These are phyloP conservation scores for Zygotorulaspora danielsina DNA, from an alignment of 805 yeast genomes.

Conservation along the genomic window DNA sequence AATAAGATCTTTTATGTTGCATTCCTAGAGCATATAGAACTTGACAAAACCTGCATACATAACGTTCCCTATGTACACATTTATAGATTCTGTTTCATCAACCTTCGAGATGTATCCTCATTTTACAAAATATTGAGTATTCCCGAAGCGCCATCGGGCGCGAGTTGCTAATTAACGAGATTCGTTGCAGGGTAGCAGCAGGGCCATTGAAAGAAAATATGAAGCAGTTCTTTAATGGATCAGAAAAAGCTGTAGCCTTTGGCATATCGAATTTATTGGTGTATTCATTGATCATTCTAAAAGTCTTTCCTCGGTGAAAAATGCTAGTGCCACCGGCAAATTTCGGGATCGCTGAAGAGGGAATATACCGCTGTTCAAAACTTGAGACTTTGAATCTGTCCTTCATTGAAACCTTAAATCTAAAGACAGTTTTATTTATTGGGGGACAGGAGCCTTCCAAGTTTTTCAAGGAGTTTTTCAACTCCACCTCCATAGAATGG, in stretches of 20 bases:
- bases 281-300: too few species aligned
- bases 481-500: constrained; percentile 50
- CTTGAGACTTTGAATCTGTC: constrained; percentile 73
- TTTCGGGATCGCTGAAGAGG: constrained; percentile 87
- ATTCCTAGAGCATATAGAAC: neutral
- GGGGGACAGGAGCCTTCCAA: constrained; percentile 86
- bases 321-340: constrained; percentile 93
- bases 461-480: constrained; percentile 61
- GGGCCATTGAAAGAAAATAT: too few species aligned
- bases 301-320: too few species aligned
- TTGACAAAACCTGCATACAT: neutral
- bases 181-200: too few species aligned
- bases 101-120: too few species aligned
- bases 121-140: too few species aligned
- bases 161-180: too few species aligned
- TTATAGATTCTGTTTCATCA: neutral
- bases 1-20: neutral
- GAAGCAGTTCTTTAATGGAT: too few species aligned
- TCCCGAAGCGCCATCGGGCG: too few species aligned
- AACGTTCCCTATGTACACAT: neutral
- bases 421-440: constrained; percentile 65
- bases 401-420: constrained; percentile 66
- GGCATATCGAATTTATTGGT: too few species aligned
- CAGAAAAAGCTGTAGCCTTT: too few species aligned
- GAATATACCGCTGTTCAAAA: constrained; percentile 76